Conservation (phyloP, 352 stramenopile genomes). For the Pythium folliculosum region DNA sequence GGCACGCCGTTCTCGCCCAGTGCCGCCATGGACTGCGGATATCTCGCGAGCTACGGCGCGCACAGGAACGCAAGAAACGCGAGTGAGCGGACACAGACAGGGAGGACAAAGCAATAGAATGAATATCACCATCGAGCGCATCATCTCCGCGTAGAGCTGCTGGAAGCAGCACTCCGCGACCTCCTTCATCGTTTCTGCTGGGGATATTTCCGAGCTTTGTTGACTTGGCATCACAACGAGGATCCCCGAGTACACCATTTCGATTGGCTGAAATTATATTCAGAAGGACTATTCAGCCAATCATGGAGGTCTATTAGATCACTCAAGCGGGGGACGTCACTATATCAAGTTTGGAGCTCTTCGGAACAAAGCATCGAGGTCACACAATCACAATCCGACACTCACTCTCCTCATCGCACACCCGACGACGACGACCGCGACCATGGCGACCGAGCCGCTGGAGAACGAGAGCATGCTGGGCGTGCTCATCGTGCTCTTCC, state of each 20-base stretch:
- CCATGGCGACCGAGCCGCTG: slow-evolving; percentile 42
- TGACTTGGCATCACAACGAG: not conserved
- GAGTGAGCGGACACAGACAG: not conserved
- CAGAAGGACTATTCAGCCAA: slow-evolving; percentile 4
- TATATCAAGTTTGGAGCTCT: not conserved
- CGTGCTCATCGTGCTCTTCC: slow-evolving; percentile 68
- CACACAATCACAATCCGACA: slow-evolving; percentile 12
- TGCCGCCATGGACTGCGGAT: slow-evolving; percentile 43
- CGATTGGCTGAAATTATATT: slow-evolving; percentile 10
- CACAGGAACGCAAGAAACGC: not conserved
- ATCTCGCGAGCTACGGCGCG: slow-evolving; percentile 58
- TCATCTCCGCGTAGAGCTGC: slow-evolving; percentile 85
- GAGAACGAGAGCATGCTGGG: slow-evolving; percentile 73
- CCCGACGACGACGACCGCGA: not conserved
- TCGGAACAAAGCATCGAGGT: not conserved
- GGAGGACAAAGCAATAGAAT: too few species aligned
- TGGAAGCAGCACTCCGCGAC: slow-evolving; percentile 87
- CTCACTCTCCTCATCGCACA: not conserved
- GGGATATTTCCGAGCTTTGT: not conserved
- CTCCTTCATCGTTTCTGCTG: slow-evolving; percentile 58
- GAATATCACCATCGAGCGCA: slow-evolving; percentile 89
- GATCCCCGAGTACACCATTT: not conserved
- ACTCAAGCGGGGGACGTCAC: slow-evolving; percentile 1
- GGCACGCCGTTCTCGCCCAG: slow-evolving; percentile 28
- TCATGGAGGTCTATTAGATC: not conserved